Evolutionary conservation across 75 land plant species (phyloP), one percentile per base, ranked within the genome.

Genomic region (Gnetum montanum): DNA sequence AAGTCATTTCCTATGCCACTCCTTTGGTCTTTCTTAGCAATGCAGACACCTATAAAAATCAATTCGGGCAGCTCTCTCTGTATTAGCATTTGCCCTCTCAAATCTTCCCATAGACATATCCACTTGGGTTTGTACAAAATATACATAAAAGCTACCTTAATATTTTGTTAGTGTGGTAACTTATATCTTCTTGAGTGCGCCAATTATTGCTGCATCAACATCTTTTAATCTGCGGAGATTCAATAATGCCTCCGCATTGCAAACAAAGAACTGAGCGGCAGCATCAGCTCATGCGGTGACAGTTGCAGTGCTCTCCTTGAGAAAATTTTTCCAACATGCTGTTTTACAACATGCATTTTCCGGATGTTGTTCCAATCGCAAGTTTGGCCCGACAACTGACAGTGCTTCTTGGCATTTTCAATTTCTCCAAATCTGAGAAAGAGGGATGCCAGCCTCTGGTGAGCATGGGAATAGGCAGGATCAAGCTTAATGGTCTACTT

Each of bases 171-270:
- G 52, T 1, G 43, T 49, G 3, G 69, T 70, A 4, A 52, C 46
- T 30, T 69, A 70, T 16, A 83, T 73, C 13, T n/a, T n/a, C n/a
- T 61, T 66, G n/a, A 70, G 85, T 22, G 74, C 75, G 33, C 55
- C 55, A 3, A 28, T 15, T 25, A 78, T 57, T 6, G 68, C 74
- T 0, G 51, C 52, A 27, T 76, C 74, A 8, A 96, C 99, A 8
- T 95, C 99, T 37, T 86, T 71, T 18, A 74, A 78, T 30, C 73
- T 77, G 24, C 64, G 64, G 20, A 90, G 79, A 68, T 69, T 95
- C 56, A 95, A 45, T 15, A 83, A 75, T 13, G 99, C 91, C 65
- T 95, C 99, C 15, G 92, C 81, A 72, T 86, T 75, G 37, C 73
- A 30, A 13, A 82, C 84, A 54, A 63, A 75, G 0, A 83, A 45